Evolutionary conservation across 2,329 filamentous ascomycete species (phyloP).

Genomic region (Aspergillus puulaauensis): DNA sequence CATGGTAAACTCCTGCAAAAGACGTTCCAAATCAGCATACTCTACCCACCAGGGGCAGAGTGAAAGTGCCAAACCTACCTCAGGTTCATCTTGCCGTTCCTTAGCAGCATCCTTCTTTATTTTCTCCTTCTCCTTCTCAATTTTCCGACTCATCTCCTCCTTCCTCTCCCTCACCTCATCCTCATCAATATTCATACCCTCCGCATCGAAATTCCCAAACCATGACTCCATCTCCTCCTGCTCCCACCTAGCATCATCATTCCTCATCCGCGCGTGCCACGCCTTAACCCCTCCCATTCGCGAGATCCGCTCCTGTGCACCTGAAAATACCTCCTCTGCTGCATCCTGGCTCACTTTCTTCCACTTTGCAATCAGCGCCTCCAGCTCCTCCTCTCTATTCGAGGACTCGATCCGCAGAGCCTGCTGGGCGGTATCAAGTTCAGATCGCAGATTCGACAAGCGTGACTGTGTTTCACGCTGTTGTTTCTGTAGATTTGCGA

Average conservation of each 20-base stretch:
- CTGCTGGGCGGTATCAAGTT: slow-evolving; percentile 54
- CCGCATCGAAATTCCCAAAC: slow-evolving; percentile 34
- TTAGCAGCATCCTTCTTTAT: slow-evolving; percentile 34
- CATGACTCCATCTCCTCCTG: slow-evolving; percentile 38
- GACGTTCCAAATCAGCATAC: slow-evolving; percentile 37
- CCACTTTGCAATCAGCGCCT: slow-evolving; percentile 61
- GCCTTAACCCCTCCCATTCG: slow-evolving; percentile 63
- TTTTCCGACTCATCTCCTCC: slow-evolving; percentile 43
- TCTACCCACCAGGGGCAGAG: slow-evolving; percentile 45
- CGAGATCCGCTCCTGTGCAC: slow-evolving; percentile 60
- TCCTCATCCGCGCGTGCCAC: slow-evolving; percentile 52
- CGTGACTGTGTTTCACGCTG: slow-evolving; percentile 33
- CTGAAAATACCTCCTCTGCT: slow-evolving; percentile 66
- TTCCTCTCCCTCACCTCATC: slow-evolving; percentile 32
- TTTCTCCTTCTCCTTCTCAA: slow-evolving; percentile 34
- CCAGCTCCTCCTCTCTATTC: slow-evolving; percentile 55
- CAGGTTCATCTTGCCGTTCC: slow-evolving; percentile 29
- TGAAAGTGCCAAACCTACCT: slow-evolving; percentile 16
- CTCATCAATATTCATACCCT: slow-evolving; percentile 35
- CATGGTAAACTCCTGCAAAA: slow-evolving; percentile 62
- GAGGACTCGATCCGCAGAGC: slow-evolving; percentile 52
- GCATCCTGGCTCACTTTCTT: slow-evolving; percentile 58
- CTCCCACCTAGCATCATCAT: slow-evolving; percentile 43
- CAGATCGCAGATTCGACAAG: slow-evolving; percentile 31
- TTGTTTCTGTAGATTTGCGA: slow-evolving; percentile 36